phyloP scores from a whole-genome alignment of 768 basidiomycete genomes.

The Mrakia hoshinonis region DNA sequence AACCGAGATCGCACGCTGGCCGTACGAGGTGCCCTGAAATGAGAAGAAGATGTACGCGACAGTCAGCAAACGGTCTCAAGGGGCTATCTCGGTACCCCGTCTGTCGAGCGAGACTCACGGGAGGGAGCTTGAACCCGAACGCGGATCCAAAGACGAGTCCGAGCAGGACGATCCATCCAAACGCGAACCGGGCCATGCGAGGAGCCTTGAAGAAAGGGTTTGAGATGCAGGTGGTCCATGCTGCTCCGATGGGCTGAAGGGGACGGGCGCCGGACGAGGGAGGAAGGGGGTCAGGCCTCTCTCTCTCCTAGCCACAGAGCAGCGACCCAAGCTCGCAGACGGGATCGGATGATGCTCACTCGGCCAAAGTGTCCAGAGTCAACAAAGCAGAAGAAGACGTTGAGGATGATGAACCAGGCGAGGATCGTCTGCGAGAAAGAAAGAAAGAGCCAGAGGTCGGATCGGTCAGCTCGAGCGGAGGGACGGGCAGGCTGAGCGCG shows the following conservation, averaged over 20 bases:
- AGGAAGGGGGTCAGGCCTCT: constrained; percentile 66
- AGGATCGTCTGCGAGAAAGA: constrained; percentile 59
- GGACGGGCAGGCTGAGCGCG: not conserved
- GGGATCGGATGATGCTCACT: not conserved
- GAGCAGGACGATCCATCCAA: constrained; percentile 70
- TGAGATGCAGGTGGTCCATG: constrained; percentile 57
- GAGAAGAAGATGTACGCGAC: not conserved
- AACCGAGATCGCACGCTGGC: constrained; percentile 71
- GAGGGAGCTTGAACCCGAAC: constrained; percentile 57
- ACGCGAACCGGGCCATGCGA: constrained; percentile 49
- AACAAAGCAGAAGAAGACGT: constrained; percentile 42
- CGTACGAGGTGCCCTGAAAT: constrained; percentile 55
- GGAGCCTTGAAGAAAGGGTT: constrained; percentile 59
- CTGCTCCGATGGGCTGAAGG: constrained; percentile 58
- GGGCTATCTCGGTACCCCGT: not conserved
- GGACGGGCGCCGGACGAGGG: constrained; percentile 66
- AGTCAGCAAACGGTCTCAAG: not conserved
- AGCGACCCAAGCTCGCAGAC: not conserved
- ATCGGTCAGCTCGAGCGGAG: not conserved
- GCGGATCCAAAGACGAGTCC: constrained; percentile 76
- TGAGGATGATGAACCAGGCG: constrained; percentile 66
- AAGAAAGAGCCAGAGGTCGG: no score
- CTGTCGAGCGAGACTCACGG: not conserved
- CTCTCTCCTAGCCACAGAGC: not conserved
- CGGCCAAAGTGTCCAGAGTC: constrained; percentile 12